These are phyloP conservation scores for Xylaria sp. DNA, from an alignment of 2,329 filamentous ascomycete genomes.

Conservation along the genomic window DNA sequence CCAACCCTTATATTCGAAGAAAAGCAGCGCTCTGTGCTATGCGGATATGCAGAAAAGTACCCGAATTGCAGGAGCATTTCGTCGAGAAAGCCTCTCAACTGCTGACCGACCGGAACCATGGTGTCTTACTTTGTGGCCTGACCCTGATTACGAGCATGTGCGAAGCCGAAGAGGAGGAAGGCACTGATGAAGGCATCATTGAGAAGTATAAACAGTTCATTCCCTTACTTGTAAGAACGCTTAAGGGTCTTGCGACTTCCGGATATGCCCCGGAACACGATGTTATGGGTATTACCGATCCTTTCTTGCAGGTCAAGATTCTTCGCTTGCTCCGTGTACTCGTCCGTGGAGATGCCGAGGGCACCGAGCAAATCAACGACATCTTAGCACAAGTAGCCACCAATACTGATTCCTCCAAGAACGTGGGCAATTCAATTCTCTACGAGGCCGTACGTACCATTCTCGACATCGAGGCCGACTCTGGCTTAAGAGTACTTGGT, in stretches of 20 bases:
- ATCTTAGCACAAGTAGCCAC: conserved; percentile 97
- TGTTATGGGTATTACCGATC: conserved; percentile 97
- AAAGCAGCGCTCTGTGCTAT: conserved; percentile 99
- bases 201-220: conserved; percentile 91
- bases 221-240: conserved; percentile 85
- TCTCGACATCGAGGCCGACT: conserved; percentile 97
- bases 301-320: conserved; percentile 97
- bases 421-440: conserved; percentile 96
- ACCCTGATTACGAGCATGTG: conserved; percentile 93
- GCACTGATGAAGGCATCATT: conserved; percentile 87
- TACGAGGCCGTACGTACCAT: conserved; percentile 98
- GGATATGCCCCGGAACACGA: conserved; percentile 98
- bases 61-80: conserved; percentile 97
- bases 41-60: conserved; percentile 98
- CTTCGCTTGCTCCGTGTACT: conserved; percentile 86
- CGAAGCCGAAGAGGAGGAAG: conserved; percentile 92
- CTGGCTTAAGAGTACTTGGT: conserved; percentile 89
- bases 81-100: conserved; percentile 91
- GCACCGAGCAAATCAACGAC: conserved; percentile 98
- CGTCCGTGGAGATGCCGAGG: conserved; percentile 84
- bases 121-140: conserved; percentile 90
- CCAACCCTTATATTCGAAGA: conserved; percentile 97
- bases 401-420: conserved; percentile 98
- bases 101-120: conserved; percentile 93
- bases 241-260: conserved; percentile 93